A percentile compares a stretch with the other conserved stretches of the same genome.
Evolutionary conservation across 2,329 filamentous ascomycete genomes (phyloP).

Genomic region (Teratosphaeria epicoccoides): DNA sequence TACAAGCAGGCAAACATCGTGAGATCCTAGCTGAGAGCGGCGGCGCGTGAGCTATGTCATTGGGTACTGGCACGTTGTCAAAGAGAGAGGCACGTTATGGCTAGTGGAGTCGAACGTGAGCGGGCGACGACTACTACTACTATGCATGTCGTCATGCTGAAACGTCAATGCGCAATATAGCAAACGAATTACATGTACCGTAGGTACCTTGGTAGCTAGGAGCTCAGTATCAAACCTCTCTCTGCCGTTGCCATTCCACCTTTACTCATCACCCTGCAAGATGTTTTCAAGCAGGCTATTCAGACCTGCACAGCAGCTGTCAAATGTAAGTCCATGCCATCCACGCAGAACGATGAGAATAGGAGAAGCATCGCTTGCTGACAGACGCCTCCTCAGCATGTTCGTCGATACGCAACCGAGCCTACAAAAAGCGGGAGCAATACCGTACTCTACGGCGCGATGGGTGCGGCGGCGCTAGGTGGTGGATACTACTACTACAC

Average conservation of each 20-base stretch:
- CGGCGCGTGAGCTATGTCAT: not conserved
- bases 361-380: not conserved
- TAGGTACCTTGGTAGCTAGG: no score
- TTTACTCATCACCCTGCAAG: conserved; percentile 4
- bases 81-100: not conserved
- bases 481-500: conserved; percentile 44
- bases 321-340: conserved; percentile 10
- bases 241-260: not conserved
- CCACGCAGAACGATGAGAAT: not conserved
- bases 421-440: conserved; percentile 42
- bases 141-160: not conserved
- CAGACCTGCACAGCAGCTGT: conserved; percentile 32
- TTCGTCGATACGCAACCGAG: conserved; percentile 63
- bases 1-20: no score
- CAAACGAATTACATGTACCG: no score
- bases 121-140: no score
- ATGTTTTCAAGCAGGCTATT: conserved; percentile 37
- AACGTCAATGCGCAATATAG: not conserved
- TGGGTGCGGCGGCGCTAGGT: conserved; percentile 47
- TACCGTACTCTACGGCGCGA: conserved; percentile 52
- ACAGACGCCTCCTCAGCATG: conserved; percentile 36
- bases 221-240: no score
- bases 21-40: no score
- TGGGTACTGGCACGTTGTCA: not conserved
- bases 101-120: not conserved